Percentiles rank a stretch among this genome's conserved stretches.
Evolutionary conservation across 148 eudicot species (phyloP).

Genomic region (Camellia lanceoleosa): DNA sequence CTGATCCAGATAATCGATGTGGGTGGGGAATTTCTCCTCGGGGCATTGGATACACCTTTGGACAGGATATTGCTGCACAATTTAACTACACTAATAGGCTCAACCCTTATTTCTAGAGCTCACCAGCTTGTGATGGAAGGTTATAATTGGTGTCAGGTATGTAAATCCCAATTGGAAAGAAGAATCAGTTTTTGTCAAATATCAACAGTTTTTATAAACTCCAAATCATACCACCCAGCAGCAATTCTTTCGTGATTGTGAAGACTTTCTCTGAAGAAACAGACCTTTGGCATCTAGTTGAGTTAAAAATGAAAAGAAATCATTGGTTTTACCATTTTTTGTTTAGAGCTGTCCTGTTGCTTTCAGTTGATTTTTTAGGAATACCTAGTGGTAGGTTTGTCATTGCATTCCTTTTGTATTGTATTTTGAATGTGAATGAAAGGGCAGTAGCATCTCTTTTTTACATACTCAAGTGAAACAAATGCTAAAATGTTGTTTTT

Average conservation of each 20-base stretch:
- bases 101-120: conserved; percentile 71
- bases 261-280: background rate
- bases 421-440: background rate
- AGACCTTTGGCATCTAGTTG: background rate
- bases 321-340: background rate
- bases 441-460: background rate
- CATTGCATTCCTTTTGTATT: background rate
- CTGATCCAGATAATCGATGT: conserved; percentile 92
- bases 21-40: conserved; percentile 91
- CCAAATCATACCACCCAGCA: background rate
- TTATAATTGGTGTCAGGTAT: conserved; percentile 86
- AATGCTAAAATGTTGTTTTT: background rate
- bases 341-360: conserved; percentile 1
- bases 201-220: background rate
- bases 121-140: conserved; percentile 98
- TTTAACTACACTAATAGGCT: conserved; percentile 91
- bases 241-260: background rate
- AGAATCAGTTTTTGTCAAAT: background rate
- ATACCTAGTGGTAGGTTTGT: background rate
- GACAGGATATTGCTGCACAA: conserved; percentile 73
- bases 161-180: conserved; percentile 16
- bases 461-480: background rate
- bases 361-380: background rate
- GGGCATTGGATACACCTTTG: conserved; percentile 26
- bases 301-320: background rate